phyloP scores from a whole-genome alignment of 495 filamentous ascomycete genomes.

The Podospora conica region DNA sequence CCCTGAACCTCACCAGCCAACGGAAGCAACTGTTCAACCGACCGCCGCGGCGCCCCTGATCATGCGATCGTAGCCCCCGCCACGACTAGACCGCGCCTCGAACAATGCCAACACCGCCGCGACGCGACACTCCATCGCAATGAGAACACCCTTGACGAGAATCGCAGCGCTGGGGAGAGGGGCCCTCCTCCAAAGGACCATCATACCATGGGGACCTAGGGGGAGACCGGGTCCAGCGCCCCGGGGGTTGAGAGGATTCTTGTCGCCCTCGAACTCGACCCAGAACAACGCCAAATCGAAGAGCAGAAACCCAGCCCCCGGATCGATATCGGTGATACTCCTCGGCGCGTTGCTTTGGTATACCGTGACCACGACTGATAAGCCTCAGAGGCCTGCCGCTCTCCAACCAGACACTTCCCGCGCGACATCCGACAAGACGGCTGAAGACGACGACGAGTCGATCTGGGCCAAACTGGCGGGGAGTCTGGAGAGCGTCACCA shows the following conservation, averaged over 20 bases:
- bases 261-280: slow-evolving; percentile 9
- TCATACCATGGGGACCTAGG: background rate
- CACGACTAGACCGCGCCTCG: background rate
- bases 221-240: background rate
- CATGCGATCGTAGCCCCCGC: background rate
- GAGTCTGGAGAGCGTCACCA: slow-evolving; percentile 54
- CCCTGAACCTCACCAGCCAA: background rate
- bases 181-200: background rate
- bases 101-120: background rate
- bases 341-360: slow-evolving; percentile 36
- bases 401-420: slow-evolving; percentile 2
- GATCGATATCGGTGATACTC: slow-evolving; percentile 23
- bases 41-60: background rate
- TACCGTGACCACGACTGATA: slow-evolving; percentile 39
- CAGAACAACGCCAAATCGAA: slow-evolving; percentile 10
- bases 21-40: background rate
- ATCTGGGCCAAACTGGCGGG: slow-evolving; percentile 56
- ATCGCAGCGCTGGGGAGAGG: background rate
- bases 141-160: background rate
- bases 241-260: background rate
- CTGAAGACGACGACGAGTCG: slow-evolving; percentile 22
- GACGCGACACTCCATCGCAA: background rate
- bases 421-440: background rate
- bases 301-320: slow-evolving; percentile 5
- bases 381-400: slow-evolving; percentile 21